These are phyloP conservation scores for Suillus lakei DNA, from an alignment of 768 basidiomycete species.

Conservation along the genomic window DNA sequence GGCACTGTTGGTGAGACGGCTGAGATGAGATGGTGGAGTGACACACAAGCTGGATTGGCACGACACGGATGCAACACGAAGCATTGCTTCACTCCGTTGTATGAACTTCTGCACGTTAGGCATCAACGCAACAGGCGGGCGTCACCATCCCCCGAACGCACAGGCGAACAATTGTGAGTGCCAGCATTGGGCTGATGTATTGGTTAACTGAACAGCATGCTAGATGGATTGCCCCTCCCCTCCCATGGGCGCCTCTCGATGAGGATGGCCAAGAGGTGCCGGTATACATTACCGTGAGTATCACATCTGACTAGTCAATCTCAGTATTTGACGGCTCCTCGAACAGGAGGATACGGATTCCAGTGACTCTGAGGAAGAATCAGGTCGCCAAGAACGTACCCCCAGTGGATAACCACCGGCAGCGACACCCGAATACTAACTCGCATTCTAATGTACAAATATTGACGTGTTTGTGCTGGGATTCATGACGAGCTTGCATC, in stretches of 20 bases:
- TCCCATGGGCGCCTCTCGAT: constrained; percentile 1
- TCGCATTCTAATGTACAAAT: neutral
- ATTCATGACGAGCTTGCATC: neutral
- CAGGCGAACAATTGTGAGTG: constrained; percentile 3
- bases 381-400: neutral
- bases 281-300: neutral
- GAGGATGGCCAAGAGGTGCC: neutral
- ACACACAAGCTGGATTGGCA: neutral
- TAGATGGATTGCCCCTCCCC: neutral
- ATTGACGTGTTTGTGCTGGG: neutral
- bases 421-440: neutral
- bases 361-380: neutral
- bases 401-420: neutral
- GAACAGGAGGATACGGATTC: neutral
- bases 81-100: constrained; percentile 5
- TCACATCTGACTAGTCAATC: neutral
- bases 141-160: neutral
- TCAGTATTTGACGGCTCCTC: neutral
- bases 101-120: neutral
- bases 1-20: neutral
- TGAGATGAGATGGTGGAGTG: neutral
- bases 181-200: neutral
- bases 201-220: neutral
- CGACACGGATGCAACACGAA: neutral
- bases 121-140: neutral